phyloP scores from a whole-genome alignment of 2,329 filamentous ascomycete species.

The Paracoccidioides lutzii region DNA sequence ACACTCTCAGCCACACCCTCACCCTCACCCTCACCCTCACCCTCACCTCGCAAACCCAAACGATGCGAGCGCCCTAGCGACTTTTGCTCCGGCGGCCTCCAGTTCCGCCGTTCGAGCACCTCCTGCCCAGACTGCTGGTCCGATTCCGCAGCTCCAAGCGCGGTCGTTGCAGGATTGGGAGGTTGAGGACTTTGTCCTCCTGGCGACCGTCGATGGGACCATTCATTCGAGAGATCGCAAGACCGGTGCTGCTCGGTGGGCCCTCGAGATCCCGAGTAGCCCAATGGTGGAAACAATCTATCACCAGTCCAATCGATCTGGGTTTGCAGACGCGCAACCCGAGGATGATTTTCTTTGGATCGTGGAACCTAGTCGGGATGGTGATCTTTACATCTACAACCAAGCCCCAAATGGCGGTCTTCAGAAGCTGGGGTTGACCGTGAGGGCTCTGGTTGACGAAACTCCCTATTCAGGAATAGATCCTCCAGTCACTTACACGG shows the following conservation, averaged over 20 bases:
- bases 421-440: conserved; percentile 37
- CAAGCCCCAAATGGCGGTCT: conserved; percentile 44
- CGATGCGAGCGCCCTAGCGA: conserved; percentile 91
- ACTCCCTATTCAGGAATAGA: conserved; percentile 64
- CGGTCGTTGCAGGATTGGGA: conserved; percentile 98
- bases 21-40: neutral
- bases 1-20: conserved; percentile 6
- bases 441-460: conserved; percentile 74
- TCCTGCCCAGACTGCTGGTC: conserved; percentile 57
- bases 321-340: conserved; percentile 42
- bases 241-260: conserved; percentile 75
- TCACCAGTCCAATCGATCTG: conserved; percentile 55
- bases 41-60: conserved; percentile 18
- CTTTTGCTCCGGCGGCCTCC: conserved; percentile 79
- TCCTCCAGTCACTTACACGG: conserved; percentile 74
- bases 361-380: conserved; percentile 80
- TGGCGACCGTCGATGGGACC: conserved; percentile 98
- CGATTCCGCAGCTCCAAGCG: conserved; percentile 80
- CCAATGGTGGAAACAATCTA: conserved; percentile 88
- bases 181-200: conserved; percentile 98
- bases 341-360: conserved; percentile 90
- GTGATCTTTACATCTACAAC: conserved; percentile 73
- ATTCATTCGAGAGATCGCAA: conserved; percentile 82
- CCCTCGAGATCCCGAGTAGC: conserved; percentile 60
- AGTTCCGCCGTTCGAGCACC: conserved; percentile 83